These are phyloP conservation scores for Aspergillus persii DNA, from an alignment of 2,329 filamentous ascomycete genomes.

Conservation along the genomic window DNA sequence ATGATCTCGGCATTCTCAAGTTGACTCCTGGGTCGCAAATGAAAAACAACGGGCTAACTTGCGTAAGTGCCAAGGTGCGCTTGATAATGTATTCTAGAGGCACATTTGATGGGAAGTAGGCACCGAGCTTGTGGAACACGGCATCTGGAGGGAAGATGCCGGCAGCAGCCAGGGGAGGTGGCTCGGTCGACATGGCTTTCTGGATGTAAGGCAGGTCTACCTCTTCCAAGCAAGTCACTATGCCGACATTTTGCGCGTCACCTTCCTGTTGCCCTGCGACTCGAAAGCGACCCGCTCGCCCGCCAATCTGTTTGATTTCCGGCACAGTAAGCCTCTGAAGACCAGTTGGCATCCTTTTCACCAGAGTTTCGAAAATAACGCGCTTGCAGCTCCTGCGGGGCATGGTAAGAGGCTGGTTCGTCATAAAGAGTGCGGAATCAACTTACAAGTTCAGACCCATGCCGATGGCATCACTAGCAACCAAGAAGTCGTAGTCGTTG, in stretches of 20 bases:
- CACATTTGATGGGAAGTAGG: constrained; percentile 76
- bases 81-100: constrained; percentile 81
- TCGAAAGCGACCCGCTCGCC: constrained; percentile 82
- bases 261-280: constrained; percentile 57
- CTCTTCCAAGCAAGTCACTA: constrained; percentile 74
- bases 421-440: not conserved
- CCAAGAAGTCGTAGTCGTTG: constrained; percentile 92
- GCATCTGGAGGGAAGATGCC: constrained; percentile 70
- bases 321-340: constrained; percentile 63
- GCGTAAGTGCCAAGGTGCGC: constrained; percentile 68
- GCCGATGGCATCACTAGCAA: constrained; percentile 92
- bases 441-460: constrained; percentile 90
- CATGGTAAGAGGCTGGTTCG: constrained; percentile 5
- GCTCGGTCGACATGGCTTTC: constrained; percentile 61
- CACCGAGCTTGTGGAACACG: constrained; percentile 72
- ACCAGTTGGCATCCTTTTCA: constrained; percentile 66
- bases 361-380: constrained; percentile 76
- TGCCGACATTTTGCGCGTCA: constrained; percentile 53
- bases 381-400: constrained; percentile 68
- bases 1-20: constrained; percentile 71
- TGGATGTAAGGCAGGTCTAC: constrained; percentile 65
- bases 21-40: constrained; percentile 64
- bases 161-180: constrained; percentile 66
- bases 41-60: constrained; percentile 65
- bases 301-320: constrained; percentile 92